Evolutionary conservation across 2,329 filamentous ascomycete species (phyloP).

Genomic region (Stenocarpella maydis): DNA sequence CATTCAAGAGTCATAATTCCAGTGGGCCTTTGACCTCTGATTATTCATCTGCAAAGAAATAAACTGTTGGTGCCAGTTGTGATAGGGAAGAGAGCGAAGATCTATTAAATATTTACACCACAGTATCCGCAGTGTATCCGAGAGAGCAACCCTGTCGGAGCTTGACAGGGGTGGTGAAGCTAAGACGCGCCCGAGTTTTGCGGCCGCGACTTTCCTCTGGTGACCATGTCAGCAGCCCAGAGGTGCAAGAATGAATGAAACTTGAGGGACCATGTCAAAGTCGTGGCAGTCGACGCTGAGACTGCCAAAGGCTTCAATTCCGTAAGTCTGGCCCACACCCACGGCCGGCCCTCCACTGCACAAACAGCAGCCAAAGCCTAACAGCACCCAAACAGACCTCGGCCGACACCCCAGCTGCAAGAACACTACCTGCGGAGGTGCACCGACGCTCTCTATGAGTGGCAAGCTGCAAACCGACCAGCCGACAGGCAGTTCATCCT

Average conservation of each 20-base stretch:
- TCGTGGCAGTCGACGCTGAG: constrained; percentile 79
- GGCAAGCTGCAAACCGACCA: constrained; percentile 73
- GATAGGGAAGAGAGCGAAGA: neutral
- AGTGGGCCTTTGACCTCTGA: no score
- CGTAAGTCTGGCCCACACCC: constrained; percentile 54
- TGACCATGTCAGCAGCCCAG: neutral
- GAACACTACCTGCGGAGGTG: constrained; percentile 75
- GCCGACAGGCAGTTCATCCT: constrained; percentile 74
- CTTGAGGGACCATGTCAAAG: constrained; percentile 53
- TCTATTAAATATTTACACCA: no score
- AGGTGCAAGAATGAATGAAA: constrained; percentile 17
- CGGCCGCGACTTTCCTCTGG: constrained; percentile 6
- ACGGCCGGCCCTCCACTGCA: neutral
- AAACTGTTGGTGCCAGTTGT: no score
- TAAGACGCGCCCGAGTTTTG: constrained; percentile 20
- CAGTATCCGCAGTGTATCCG: no score
- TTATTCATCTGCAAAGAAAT: neutral
- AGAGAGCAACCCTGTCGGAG: neutral
- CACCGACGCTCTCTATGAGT: constrained; percentile 87
- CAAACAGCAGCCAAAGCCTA: constrained; percentile 32
- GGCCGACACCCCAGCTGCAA: constrained; percentile 58
- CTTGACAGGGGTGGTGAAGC: neutral
- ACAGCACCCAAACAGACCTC: constrained; percentile 51
- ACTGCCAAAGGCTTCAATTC: constrained; percentile 78
- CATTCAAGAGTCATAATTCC: no score